Conservation (phyloP, 129 eudicot species). For the Helianthus annuus region DNA sequence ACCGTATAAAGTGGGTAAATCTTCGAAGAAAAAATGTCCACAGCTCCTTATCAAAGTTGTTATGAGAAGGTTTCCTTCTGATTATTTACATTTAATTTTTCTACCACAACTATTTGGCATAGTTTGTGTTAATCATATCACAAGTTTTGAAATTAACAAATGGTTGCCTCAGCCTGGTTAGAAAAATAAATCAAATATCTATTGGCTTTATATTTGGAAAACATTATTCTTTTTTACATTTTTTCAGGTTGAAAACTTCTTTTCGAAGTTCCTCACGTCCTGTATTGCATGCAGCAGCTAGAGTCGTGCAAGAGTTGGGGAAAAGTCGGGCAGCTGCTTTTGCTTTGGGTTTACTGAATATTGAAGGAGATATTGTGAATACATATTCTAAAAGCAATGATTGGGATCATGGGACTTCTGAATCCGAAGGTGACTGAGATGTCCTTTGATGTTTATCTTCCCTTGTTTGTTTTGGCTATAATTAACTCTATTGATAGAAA, state of each 20-base stretch:
- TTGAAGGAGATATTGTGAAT: slow-evolving; percentile 76
- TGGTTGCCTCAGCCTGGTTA: no score
- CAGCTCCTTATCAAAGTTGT: slow-evolving; percentile 95
- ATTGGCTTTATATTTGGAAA: no score
- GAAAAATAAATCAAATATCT: no score
- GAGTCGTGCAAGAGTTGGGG: slow-evolving; percentile 98
- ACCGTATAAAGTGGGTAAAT: slow-evolving; percentile 66
- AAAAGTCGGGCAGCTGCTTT: slow-evolving; percentile 98
- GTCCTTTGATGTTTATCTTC: not conserved
- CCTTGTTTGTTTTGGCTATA: not conserved
- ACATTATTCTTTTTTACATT: not conserved
- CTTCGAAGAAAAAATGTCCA: slow-evolving; percentile 78
- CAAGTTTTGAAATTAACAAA: no score
- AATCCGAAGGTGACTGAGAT: slow-evolving; percentile 55
- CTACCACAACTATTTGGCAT: no score
- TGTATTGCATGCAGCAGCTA: slow-evolving; percentile 92
- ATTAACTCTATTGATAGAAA: not conserved
- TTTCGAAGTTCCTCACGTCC: slow-evolving; percentile 98
- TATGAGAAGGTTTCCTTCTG: slow-evolving; percentile 69
- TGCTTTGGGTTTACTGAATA: slow-evolving; percentile 85
- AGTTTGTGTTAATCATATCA: no score
- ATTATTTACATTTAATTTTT: no score
- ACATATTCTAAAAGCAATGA: slow-evolving; percentile 61
- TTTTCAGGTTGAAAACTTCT: slow-evolving; percentile 77
- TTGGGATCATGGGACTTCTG: slow-evolving; percentile 65